These are phyloP conservation scores for Pugionium cornutum DNA, from an alignment of 345 rosid species.

Conservation along the genomic window DNA sequence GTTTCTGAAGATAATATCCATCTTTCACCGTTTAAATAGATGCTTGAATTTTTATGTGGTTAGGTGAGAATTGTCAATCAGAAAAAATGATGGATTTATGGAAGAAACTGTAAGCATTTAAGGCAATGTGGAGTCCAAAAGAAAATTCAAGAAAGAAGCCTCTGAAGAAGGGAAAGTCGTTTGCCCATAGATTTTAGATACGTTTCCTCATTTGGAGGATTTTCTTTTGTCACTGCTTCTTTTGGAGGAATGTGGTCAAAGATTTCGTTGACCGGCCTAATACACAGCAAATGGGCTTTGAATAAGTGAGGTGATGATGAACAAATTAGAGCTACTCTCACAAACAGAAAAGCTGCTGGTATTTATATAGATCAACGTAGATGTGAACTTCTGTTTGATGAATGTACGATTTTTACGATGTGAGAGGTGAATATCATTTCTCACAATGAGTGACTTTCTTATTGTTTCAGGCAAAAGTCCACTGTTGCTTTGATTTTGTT, in stretches of 20 bases:
- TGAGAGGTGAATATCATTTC: background rate
- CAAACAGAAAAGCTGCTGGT: background rate
- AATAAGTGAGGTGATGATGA: background rate
- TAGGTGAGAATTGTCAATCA: too few species aligned
- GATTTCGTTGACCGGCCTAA: constrained; percentile 18
- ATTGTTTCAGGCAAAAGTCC: constrained; percentile 11
- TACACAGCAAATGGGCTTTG: background rate
- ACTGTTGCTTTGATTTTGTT: background rate
- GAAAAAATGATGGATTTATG: background rate
- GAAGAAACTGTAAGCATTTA: constrained; percentile 2
- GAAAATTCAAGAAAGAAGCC: constrained; percentile 21
- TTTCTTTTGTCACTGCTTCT: background rate
- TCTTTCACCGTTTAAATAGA: too few species aligned
- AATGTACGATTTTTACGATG: background rate
- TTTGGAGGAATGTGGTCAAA: constrained; percentile 20
- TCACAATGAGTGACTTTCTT: background rate
- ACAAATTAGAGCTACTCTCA: background rate
- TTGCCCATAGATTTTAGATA: constrained; percentile 5
- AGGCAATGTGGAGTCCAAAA: constrained; percentile 12
- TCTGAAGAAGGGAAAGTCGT: constrained; percentile 30
- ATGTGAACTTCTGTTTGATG: constrained; percentile 14
- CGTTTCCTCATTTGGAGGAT: background rate
- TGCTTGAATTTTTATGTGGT: too few species aligned
- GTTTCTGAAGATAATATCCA: too few species aligned
- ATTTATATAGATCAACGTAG: background rate